Conservation (phyloP, 1,139 yeast species). For the Yamadazyma aaseri region DNA sequence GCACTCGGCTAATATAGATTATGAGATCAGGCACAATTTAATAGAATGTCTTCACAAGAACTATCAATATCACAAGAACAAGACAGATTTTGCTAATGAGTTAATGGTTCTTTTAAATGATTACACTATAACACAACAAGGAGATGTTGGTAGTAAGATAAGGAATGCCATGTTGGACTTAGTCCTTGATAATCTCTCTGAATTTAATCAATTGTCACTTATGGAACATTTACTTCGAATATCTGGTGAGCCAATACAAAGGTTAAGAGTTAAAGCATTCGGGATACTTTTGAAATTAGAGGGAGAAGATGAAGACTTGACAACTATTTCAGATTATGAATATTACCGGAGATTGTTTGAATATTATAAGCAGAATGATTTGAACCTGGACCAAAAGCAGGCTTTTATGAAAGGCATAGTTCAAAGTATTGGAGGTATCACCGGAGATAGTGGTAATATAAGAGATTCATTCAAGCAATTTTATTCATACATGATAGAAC, state of each 20-base stretch:
- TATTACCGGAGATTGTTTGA: constrained; percentile 29
- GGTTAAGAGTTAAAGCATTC: constrained; percentile 28
- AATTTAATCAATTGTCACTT: constrained; percentile 12
- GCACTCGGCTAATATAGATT: constrained; percentile 20
- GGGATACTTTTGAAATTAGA: constrained; percentile 3
- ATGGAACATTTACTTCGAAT: constrained; percentile 46
- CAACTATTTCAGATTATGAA: constrained; percentile 5
- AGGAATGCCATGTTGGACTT: constrained; percentile 50
- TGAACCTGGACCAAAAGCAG: constrained; percentile 1
- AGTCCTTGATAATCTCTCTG: constrained; percentile 18
- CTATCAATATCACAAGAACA: constrained; percentile 3
- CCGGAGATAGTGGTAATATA: constrained; percentile 51
- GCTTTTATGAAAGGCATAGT: constrained; percentile 59
- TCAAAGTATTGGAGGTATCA: constrained; percentile 59
- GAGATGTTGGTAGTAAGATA: constrained; percentile 78
- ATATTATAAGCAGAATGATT: constrained; percentile 12
- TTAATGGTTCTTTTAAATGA: constrained; percentile 46
- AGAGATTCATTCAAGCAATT: constrained; percentile 45
- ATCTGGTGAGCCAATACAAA: constrained; percentile 42
- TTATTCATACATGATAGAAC: constrained; percentile 27
- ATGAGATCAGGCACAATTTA: constrained; percentile 26
- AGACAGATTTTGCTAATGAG: constrained; percentile 13
- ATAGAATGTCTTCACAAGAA: constrained; percentile 13
- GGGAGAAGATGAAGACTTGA: background rate
- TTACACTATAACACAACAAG: constrained; percentile 66